Evolutionary conservation across 2,329 filamentous ascomycete genomes (phyloP), one percentile per base, ranked within the genome.

Genomic region (Diplodia mutila): DNA sequence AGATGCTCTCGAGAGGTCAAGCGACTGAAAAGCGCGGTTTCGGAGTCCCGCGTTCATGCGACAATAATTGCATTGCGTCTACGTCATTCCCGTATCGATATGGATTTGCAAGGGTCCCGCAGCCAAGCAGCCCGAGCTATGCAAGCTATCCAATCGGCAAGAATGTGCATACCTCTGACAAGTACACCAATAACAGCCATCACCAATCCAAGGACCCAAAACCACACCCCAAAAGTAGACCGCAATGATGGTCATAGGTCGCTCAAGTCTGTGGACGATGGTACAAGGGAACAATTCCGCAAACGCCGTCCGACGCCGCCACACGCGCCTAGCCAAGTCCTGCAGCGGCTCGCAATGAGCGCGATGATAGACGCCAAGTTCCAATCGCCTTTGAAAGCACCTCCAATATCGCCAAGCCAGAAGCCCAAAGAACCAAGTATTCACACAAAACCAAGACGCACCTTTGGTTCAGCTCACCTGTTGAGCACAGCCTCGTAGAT

Each of bases 401-500:
- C 55, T 23, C 37, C 23, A 37, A 46, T 29, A 46, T n/a, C n/a
- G 57, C 34, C n/a, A 65, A 59, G 53, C 23, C 14, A 46, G 37
- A 68, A 34, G 53, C 48, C 25, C 61, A 55, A 61, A 5, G 25
- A 54, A 53, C 4, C 11, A n/a, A 32, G 37, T 32, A 46, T 42
- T 55, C 23, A 46, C 12, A 46, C 5, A 53, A n/a, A n/a, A 42
- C 23, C 18, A 67, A 29, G 39, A 42, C 25, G 16, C 51, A 27
- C 46, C 25, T 12, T 23, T 27, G 25, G 23, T 48, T 27, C 21
- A 54, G 27, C 59, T 42, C 72, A 79, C 65, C 78, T 92, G 80
- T 86, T 89, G 75, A 94, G 80, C 27, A 91, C 88, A 48, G 91
- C 92, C 71, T 94, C 91, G 78, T 94, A 95, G 70, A 95, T 80